phyloP scores from a whole-genome alignment of 1,139 yeast genomes.

The Waltiozyma sp. region DNA sequence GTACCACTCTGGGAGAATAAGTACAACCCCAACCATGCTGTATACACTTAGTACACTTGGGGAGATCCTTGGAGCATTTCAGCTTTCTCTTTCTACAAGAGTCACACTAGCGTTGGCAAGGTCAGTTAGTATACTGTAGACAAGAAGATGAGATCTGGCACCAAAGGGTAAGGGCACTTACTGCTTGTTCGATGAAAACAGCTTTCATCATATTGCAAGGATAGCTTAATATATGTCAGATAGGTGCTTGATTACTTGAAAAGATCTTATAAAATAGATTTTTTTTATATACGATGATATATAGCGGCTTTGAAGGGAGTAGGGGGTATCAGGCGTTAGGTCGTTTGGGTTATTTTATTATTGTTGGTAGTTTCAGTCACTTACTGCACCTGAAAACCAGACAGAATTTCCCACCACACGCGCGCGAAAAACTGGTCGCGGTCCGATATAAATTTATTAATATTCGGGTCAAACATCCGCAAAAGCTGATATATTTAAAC shows the following conservation, averaged over 20 bases:
- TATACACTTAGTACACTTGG: conserved; percentile 67
- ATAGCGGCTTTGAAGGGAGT: no score
- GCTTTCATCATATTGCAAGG: conserved; percentile 13
- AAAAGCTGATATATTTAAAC: no score
- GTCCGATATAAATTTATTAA: background rate
- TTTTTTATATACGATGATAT: background rate
- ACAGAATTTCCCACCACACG: no score
- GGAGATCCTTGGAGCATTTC: conserved; percentile 57
- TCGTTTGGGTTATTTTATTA: no score
- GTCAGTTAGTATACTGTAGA: background rate
- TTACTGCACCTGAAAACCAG: no score
- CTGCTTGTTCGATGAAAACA: conserved; percentile 22
- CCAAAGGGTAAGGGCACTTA: conserved; percentile 9
- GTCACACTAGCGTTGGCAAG: conserved; percentile 27
- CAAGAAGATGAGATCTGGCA: background rate
- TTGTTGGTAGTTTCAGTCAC: no score
- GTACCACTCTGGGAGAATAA: conserved; percentile 65
- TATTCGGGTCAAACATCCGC: no score
- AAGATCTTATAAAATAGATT: background rate
- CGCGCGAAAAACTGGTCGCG: no score
- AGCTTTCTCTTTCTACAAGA: conserved; percentile 38
- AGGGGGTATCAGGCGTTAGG: no score
- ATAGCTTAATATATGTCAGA: background rate
- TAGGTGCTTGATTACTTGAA: background rate
- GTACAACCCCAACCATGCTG: conserved; percentile 66